Conservation (phyloP, 2,329 filamentous ascomycete species). For the Apiospora koreana region DNA sequence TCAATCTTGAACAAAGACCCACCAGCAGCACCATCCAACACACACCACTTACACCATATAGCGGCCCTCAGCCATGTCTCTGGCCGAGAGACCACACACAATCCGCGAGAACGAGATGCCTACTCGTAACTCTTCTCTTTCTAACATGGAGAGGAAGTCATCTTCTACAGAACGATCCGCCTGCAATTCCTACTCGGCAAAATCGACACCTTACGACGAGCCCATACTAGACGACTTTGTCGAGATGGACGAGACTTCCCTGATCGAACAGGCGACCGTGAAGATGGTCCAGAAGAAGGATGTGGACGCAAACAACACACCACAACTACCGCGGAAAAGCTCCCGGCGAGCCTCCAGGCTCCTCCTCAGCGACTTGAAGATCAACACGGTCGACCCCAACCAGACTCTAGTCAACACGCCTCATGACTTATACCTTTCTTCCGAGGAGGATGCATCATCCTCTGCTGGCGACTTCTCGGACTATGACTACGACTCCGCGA, state of each 20-base stretch:
- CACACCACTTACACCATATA: not conserved
- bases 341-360: constrained; percentile 49
- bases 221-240: constrained; percentile 15
- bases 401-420: constrained; percentile 42
- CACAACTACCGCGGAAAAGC: constrained; percentile 53
- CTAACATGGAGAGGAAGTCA: not conserved
- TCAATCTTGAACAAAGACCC: not conserved
- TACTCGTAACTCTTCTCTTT: not conserved
- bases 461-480: constrained; percentile 61
- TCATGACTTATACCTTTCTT: constrained; percentile 64
- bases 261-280: constrained; percentile 12
- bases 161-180: not conserved
- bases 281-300: not conserved
- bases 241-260: constrained; percentile 16
- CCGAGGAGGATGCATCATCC: constrained; percentile 66
- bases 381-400: constrained; percentile 30
- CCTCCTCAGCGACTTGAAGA: constrained; percentile 42
- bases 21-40: not conserved
- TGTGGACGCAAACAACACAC: constrained; percentile 32
- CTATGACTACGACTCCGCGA: constrained; percentile 42
- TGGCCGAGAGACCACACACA: constrained; percentile 1
- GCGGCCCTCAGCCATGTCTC: not conserved
- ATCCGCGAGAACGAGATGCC: not conserved
- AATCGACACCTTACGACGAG: constrained; percentile 15
- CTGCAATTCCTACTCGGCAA: constrained; percentile 12